Evolutionary conservation across 768 basidiomycete genomes (phyloP).

Genomic region (Rhodosporidiobolus sp.): DNA sequence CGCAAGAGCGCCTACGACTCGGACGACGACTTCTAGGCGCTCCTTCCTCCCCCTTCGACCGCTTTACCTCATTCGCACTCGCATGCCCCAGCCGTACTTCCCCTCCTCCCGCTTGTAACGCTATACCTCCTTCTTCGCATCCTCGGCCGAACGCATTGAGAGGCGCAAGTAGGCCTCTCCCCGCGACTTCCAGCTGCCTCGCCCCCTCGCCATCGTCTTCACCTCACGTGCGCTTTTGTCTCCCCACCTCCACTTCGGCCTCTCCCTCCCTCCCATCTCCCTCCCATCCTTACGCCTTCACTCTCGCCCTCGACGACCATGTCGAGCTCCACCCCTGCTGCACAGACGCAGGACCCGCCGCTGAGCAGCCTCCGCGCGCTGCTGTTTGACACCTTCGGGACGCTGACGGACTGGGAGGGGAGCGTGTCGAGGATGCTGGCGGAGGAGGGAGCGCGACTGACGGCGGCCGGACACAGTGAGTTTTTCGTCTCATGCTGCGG

Average conservation of each 20-base stretch:
- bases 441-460: background rate
- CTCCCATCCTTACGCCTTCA: no score
- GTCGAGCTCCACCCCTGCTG: background rate
- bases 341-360: background rate
- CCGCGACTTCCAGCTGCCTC: no score
- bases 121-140: background rate
- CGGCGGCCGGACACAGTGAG: background rate
- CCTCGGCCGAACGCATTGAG: no score
- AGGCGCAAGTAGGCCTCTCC: background rate
- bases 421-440: background rate
- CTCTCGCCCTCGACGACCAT: background rate
- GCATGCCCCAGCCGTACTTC: background rate
- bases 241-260: background rate
- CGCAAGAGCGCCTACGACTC: constrained; percentile 64
- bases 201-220: background rate
- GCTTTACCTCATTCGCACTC: background rate
- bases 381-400: constrained; percentile 36
- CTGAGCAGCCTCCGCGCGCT: constrained; percentile 12
- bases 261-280: background rate
- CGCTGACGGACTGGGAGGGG: constrained; percentile 23
- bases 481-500: no score
- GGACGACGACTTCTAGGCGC: constrained; percentile 52
- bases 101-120: background rate
- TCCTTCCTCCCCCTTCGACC: background rate
- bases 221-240: no score